A percentile compares a stretch with the other conserved stretches of the same genome.
These are phyloP conservation scores for Ceratocystis cubensis DNA, from an alignment of 2,329 filamentous ascomycete genomes.

Conservation along the genomic window DNA sequence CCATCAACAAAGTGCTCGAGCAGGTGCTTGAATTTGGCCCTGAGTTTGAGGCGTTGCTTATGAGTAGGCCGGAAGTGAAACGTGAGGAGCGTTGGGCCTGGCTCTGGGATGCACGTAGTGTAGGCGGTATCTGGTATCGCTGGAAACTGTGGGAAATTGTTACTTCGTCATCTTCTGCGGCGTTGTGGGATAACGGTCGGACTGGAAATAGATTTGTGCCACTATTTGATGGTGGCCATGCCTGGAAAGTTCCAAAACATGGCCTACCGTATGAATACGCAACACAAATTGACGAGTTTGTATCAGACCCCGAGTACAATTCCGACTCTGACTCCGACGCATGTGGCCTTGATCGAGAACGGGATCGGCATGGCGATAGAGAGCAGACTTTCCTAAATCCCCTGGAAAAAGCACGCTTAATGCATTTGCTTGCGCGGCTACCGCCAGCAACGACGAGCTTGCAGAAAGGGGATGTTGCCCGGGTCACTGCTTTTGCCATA, in stretches of 20 bases:
- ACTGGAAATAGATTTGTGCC: slow-evolving; percentile 38
- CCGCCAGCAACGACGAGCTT: slow-evolving; percentile 63
- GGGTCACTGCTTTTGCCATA: slow-evolving; percentile 79
- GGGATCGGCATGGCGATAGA: slow-evolving; percentile 26
- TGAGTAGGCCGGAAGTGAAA: slow-evolving; percentile 74
- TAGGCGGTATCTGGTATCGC: slow-evolving; percentile 78
- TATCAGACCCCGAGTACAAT: slow-evolving; percentile 74
- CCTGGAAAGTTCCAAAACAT: slow-evolving; percentile 62
- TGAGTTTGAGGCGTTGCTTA: slow-evolving; percentile 82
- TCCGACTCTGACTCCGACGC: slow-evolving; percentile 55
- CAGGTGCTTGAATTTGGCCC: slow-evolving; percentile 65
- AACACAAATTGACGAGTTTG: slow-evolving; percentile 63
- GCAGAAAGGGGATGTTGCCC: slow-evolving; percentile 72
- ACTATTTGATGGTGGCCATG: slow-evolving; percentile 63
- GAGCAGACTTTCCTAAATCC: slow-evolving; percentile 60
- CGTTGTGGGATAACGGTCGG: background rate
- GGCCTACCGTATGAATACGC: slow-evolving; percentile 69
- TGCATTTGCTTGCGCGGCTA: slow-evolving; percentile 69
- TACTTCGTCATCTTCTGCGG: slow-evolving; percentile 34
- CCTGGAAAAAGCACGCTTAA: slow-evolving; percentile 69
- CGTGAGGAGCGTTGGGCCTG: slow-evolving; percentile 84
- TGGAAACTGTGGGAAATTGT: slow-evolving; percentile 82
- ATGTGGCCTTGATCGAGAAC: slow-evolving; percentile 55
- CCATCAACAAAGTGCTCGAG: slow-evolving; percentile 84
- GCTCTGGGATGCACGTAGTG: slow-evolving; percentile 75